These are phyloP conservation scores for Ampelocalamus luodianensis DNA, from an alignment of 176 grass and related monocot genomes.

Conservation along the genomic window DNA sequence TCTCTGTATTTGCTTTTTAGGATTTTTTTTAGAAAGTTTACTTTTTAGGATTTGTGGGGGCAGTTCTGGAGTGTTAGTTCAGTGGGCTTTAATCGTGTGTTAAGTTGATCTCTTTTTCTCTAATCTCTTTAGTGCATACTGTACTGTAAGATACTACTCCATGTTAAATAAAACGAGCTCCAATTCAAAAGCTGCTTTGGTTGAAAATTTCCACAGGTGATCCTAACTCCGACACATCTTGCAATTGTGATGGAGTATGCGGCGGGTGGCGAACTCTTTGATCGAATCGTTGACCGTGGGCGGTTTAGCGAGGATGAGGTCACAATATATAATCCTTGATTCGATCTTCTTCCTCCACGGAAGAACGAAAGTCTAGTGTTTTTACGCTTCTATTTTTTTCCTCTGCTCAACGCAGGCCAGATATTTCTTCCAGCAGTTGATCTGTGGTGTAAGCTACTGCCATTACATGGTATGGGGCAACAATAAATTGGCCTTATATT, in stretches of 20 bases:
- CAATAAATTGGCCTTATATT: conserved; percentile 30
- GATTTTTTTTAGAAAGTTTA: not conserved
- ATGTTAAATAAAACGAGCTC: conserved; percentile 3
- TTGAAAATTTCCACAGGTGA: conserved; percentile 49
- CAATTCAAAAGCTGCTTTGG: conserved; percentile 27
- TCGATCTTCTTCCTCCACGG: not conserved
- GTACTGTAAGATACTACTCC: not conserved
- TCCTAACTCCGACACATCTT: conserved; percentile 70
- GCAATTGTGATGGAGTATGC: conserved; percentile 89
- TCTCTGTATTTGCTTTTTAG: not conserved
- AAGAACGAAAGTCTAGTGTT: not conserved
- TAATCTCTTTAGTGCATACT: not conserved
- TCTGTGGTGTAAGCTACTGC: conserved; percentile 78
- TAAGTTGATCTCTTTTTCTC: not conserved
- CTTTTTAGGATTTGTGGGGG: conserved; percentile 20
- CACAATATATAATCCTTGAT: not conserved
- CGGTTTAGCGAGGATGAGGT: conserved; percentile 83
- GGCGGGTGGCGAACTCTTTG: conserved; percentile 70
- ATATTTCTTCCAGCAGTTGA: conserved; percentile 89
- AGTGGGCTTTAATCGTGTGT: not conserved
- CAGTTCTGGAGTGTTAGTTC: not conserved
- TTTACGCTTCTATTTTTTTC: not conserved
- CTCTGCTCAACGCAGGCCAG: conserved; percentile 56
- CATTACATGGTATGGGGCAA: conserved; percentile 66
- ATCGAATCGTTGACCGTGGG: conserved; percentile 60